Conservation (phyloP, 768 basidiomycete genomes). For the Hydnum rufescens region DNA sequence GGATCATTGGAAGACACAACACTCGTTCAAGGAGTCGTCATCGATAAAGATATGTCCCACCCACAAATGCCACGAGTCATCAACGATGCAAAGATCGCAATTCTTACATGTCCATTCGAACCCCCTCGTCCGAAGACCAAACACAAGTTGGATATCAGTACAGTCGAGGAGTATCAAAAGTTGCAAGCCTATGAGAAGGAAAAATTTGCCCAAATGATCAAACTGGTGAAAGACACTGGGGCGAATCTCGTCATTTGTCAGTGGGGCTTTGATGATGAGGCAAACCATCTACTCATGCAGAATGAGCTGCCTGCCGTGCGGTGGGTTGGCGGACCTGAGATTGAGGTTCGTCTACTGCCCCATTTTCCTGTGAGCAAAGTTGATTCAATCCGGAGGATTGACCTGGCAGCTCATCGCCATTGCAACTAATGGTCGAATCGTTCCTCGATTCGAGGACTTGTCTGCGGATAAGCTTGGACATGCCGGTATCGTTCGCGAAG, state of each 20-base stretch:
- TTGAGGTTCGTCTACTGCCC: constrained; percentile 45
- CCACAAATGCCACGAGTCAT: constrained; percentile 90
- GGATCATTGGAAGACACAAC: constrained; percentile 89
- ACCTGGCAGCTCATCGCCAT: constrained; percentile 73
- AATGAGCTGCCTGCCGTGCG: constrained; percentile 92
- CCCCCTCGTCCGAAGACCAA: constrained; percentile 98
- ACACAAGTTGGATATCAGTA: constrained; percentile 94
- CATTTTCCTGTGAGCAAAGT: constrained; percentile 1
- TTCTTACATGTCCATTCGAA: constrained; percentile 97
- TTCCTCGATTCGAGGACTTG: constrained; percentile 94
- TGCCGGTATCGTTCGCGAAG: constrained; percentile 83
- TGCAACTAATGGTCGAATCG: constrained; percentile 94
- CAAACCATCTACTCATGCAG: constrained; percentile 94
- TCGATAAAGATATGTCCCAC: constrained; percentile 99
- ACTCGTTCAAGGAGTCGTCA: constrained; percentile 89
- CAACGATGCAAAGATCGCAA: constrained; percentile 79
- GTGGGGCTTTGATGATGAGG: constrained; percentile 99
- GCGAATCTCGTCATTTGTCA: constrained; percentile 98
- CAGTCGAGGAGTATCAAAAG: constrained; percentile 91
- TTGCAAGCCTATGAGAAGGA: constrained; percentile 87
- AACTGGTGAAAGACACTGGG: constrained; percentile 84
- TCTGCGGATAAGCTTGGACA: constrained; percentile 76
- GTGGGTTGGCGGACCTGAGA: constrained; percentile 99
- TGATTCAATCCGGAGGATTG: neutral
- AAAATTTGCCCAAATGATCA: constrained; percentile 96